A percentile compares a stretch with the other conserved stretches of the same genome.
Evolutionary conservation across 2,329 filamentous ascomycete genomes (phyloP).

Genomic region (Incumbomyces delicatus): DNA sequence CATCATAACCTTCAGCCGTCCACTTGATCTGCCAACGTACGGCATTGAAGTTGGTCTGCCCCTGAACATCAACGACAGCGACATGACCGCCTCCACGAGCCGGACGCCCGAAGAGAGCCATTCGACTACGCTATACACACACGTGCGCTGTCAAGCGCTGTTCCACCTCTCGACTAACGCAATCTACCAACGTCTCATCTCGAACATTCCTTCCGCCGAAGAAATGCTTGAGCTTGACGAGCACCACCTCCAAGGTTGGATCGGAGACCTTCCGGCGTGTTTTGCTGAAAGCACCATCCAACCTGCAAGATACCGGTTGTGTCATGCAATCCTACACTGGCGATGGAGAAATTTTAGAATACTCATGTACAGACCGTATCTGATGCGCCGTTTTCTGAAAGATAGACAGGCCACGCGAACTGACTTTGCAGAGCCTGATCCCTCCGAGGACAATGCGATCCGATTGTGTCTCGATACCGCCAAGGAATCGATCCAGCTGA

Average conservation of each 20-base stretch:
- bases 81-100: conserved; percentile 4
- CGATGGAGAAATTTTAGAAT: conserved; percentile 35
- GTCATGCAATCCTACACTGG: conserved; percentile 33
- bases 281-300: conserved; percentile 25
- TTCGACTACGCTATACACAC: conserved; percentile 8
- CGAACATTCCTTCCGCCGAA: conserved; percentile 29
- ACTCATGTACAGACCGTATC: conserved; percentile 27
- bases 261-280: conserved; percentile 30
- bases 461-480: conserved; percentile 26
- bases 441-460: conserved; percentile 7
- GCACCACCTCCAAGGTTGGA: conserved; percentile 32
- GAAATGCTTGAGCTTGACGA: conserved; percentile 31
- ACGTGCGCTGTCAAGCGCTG: conserved; percentile 4
- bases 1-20: conserved; percentile 12
- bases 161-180: conserved; percentile 18
- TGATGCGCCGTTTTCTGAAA: conserved; percentile 9
- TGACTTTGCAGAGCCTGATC: not conserved
- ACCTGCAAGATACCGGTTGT: conserved; percentile 27
- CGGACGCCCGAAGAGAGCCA: not conserved
- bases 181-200: conserved; percentile 36
- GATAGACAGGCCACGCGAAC: not conserved
- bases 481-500: conserved; percentile 30
- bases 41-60: conserved; percentile 10
- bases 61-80: conserved; percentile 11
- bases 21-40: conserved; percentile 9